Evolutionary conservation across 768 basidiomycete genomes (phyloP).

Genomic region (Cystofilobasidium macerans): DNA sequence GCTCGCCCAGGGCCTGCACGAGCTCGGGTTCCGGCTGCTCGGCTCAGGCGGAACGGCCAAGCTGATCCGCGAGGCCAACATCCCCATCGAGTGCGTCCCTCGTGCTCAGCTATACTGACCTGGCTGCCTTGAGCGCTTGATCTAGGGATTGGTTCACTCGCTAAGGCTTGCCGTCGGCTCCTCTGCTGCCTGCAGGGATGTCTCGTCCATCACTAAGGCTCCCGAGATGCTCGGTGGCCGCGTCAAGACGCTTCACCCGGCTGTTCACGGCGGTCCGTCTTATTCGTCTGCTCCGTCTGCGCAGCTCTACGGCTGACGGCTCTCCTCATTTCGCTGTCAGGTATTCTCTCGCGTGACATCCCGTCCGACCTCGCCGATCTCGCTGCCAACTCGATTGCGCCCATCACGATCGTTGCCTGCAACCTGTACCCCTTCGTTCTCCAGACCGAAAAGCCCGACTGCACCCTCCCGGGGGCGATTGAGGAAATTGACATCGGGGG

Average conservation of each 20-base stretch:
- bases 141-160: background rate
- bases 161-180: background rate
- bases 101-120: no score
- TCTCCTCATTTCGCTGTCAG: constrained; percentile 40
- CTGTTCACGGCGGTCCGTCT: constrained; percentile 79
- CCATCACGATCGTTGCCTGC: constrained; percentile 95
- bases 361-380: constrained; percentile 83
- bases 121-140: background rate
- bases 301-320: background rate
- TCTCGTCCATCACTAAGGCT: constrained; percentile 91
- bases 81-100: constrained; percentile 68
- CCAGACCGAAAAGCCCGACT: constrained; percentile 69
- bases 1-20: constrained; percentile 70
- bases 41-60: constrained; percentile 97
- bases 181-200: constrained; percentile 54
- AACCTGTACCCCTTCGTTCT: constrained; percentile 95
- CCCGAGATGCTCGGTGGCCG: constrained; percentile 98
- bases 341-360: constrained; percentile 86
- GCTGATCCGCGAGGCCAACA: constrained; percentile 85
- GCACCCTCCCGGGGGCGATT: constrained; percentile 81
- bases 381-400: constrained; percentile 67
- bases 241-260: constrained; percentile 96
- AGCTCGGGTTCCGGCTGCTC: constrained; percentile 71
- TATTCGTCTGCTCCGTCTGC: no score
- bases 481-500: constrained; percentile 99